These are phyloP conservation scores for Cucumis cinereus DNA, from an alignment of 306 rosid genomes.

Conservation along the genomic window DNA sequence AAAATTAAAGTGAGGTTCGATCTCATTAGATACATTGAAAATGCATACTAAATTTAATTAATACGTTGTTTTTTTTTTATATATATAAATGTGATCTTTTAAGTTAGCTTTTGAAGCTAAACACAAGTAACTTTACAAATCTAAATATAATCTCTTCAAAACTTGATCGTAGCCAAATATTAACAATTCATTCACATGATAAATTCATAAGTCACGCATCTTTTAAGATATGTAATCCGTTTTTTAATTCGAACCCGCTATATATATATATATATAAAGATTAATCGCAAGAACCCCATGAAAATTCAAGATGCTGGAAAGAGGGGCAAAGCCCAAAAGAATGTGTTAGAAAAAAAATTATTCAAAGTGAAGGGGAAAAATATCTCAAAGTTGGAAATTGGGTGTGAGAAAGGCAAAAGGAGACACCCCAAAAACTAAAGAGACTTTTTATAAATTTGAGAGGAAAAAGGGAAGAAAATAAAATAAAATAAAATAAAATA, in stretches of 20 bases:
- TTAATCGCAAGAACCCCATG: not conserved
- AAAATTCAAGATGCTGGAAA: conserved; percentile 22
- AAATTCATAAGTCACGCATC: not conserved
- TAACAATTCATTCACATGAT: not conserved
- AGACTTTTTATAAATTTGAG: not conserved
- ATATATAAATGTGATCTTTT: not conserved
- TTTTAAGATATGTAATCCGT: too few species aligned
- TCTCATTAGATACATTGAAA: not conserved
- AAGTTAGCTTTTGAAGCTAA: not conserved
- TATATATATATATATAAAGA: conserved; percentile 1
- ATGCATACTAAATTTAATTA: not conserved
- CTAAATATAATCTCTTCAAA: not conserved
- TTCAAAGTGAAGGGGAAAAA: not conserved
- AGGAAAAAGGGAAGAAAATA: not conserved
- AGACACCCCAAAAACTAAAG: not conserved
- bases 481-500: not conserved
- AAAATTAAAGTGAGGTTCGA: not conserved
- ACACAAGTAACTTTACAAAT: not conserved
- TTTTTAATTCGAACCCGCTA: not conserved
- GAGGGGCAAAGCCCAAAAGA: conserved; percentile 19
- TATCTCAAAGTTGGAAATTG: not conserved
- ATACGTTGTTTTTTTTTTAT: too few species aligned
- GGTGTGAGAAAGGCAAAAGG: conserved; percentile 11
- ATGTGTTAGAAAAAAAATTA: not conserved
- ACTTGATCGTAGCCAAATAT: not conserved